These are phyloP conservation scores for Dactylellina parvicollis DNA, from an alignment of 2,329 filamentous ascomycete genomes.

Conservation along the genomic window DNA sequence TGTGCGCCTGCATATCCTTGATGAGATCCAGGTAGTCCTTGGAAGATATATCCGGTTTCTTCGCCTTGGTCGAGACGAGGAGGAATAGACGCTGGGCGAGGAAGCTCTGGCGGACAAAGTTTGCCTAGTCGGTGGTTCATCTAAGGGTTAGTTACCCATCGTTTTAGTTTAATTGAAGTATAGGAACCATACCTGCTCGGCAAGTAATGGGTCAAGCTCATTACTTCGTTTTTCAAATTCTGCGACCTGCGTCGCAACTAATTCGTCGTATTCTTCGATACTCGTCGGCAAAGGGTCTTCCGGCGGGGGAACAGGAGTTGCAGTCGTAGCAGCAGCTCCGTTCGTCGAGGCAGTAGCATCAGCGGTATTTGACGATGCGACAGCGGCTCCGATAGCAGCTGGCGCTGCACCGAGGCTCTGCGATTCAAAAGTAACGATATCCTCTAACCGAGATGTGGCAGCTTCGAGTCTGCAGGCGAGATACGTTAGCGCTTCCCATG, in stretches of 20 bases:
- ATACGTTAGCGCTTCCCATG: conserved; percentile 39
- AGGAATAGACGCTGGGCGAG: conserved; percentile 86
- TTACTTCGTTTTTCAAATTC: conserved; percentile 81
- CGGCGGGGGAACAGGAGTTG: conserved; percentile 60
- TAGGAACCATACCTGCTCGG: conserved; percentile 74
- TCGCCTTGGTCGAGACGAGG: conserved; percentile 86
- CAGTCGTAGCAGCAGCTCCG: conserved; percentile 63
- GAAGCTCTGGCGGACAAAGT: conserved; percentile 68
- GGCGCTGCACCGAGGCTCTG: conserved; percentile 65
- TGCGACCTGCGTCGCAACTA: conserved; percentile 77
- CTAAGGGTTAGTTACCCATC: neutral
- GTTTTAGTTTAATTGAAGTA: neutral
- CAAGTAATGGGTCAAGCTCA: conserved; percentile 78
- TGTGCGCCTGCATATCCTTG: conserved; percentile 84
- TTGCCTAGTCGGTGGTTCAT: conserved; percentile 51
- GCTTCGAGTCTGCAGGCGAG: conserved; percentile 82
- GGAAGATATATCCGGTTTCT: conserved; percentile 81
- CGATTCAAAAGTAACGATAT: conserved; percentile 80
- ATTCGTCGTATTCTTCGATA: conserved; percentile 86
- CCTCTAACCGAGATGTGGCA: conserved; percentile 92
- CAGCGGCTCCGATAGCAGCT: conserved; percentile 61
- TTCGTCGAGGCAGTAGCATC: conserved; percentile 59
- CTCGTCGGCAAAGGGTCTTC: conserved; percentile 74
- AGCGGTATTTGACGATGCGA: conserved; percentile 59
- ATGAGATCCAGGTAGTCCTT: conserved; percentile 79